Percentiles rank a stretch among this genome's conserved stretches.
phyloP scores from a whole-genome alignment of 2,329 filamentous ascomycete species.

The Fusarium sp. region DNA sequence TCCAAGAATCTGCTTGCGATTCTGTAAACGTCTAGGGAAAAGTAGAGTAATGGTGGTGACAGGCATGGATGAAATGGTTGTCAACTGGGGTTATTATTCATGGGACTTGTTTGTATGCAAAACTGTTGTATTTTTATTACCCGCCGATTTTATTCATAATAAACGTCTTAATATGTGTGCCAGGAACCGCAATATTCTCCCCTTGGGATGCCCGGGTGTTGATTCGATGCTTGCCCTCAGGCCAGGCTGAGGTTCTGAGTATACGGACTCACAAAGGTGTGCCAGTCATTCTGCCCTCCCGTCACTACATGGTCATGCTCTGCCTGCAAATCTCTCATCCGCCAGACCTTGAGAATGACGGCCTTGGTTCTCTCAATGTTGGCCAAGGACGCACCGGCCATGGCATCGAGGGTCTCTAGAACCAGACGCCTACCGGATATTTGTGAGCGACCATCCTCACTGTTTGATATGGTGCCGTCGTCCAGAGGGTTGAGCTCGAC shows the following conservation, averaged over 20 bases:
- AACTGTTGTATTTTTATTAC: not conserved
- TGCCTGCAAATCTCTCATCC: slow-evolving; percentile 52
- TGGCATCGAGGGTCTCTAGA: slow-evolving; percentile 45
- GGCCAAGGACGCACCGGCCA: slow-evolving; percentile 55
- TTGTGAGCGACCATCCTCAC: not conserved
- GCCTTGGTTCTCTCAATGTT: slow-evolving; percentile 59
- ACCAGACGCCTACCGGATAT: slow-evolving; percentile 34
- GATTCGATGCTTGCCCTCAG: slow-evolving; percentile 1
- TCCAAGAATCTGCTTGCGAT: not conserved
- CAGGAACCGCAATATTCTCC: not conserved
- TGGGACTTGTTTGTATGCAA: not conserved
- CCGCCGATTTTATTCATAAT: not conserved
- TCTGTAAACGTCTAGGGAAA: not conserved
- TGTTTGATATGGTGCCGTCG: slow-evolving; percentile 16
- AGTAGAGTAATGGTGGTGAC: not conserved
- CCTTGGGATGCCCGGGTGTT: not conserved
- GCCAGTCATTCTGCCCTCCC: slow-evolving; percentile 41
- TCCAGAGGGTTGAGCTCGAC: slow-evolving; percentile 37
- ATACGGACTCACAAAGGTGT: slow-evolving; percentile 43
- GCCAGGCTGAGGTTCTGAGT: slow-evolving; percentile 46
- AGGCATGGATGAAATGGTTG: not conserved
- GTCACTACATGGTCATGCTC: not conserved
- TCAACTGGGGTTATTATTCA: not conserved
- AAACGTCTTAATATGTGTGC: not conserved
- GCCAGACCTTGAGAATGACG: slow-evolving; percentile 62